phyloP scores from a whole-genome alignment of 1,139 yeast genomes.

The Kazachstania sp. region DNA sequence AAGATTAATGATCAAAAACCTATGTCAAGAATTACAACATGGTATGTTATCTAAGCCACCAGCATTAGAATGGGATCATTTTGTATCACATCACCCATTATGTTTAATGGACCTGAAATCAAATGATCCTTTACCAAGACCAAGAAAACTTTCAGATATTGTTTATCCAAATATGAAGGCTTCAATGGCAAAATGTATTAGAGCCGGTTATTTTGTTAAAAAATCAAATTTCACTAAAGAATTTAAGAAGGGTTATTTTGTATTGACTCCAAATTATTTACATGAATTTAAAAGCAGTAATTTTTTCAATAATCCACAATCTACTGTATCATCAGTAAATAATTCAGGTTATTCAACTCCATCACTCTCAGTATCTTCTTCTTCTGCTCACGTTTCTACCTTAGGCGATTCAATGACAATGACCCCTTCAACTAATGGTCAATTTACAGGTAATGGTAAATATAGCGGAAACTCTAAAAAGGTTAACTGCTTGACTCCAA shows the following conservation, averaged over 20 bases:
- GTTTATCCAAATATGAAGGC: slow-evolving; percentile 47
- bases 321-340: not conserved
- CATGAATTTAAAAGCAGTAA: slow-evolving; percentile 66
- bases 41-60: slow-evolving; percentile 58
- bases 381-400: not conserved
- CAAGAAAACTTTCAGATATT: slow-evolving; percentile 42
- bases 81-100: slow-evolving; percentile 45
- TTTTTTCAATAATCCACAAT: slow-evolving; percentile 34
- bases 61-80: slow-evolving; percentile 67
- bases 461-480: not conserved
- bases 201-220: slow-evolving; percentile 47
- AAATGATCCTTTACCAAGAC: slow-evolving; percentile 40
- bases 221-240: slow-evolving; percentile 57
- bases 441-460: not conserved
- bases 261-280: slow-evolving; percentile 60
- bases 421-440: not conserved
- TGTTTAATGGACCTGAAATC: slow-evolving; percentile 37
- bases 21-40: slow-evolving; percentile 52
- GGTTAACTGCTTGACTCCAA: slow-evolving; percentile 27
- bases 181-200: slow-evolving; percentile 43
- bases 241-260: slow-evolving; percentile 59
- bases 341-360: slow-evolving; percentile 1
- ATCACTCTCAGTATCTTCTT: not conserved
- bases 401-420: not conserved
- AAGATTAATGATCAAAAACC: slow-evolving; percentile 44